Percentiles rank a stretch among this genome's conserved stretches.
These are phyloP conservation scores for Hygrophila difformis DNA, from an alignment of 257 asterid genomes.

Conservation along the genomic window DNA sequence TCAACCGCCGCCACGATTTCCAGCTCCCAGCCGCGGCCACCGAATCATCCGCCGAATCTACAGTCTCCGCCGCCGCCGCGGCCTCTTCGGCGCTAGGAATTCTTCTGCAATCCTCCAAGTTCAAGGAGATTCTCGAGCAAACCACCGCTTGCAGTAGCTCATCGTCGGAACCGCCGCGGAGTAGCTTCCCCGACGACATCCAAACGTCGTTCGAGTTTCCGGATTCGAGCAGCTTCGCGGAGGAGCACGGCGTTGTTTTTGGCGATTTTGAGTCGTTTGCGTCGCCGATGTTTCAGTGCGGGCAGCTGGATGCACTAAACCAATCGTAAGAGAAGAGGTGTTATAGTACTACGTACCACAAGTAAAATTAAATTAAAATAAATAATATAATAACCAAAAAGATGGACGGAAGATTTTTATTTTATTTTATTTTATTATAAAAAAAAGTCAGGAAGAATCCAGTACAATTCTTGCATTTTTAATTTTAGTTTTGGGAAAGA, in stretches of 20 bases:
- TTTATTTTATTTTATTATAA: too few species aligned
- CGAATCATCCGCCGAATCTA: background rate
- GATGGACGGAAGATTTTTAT: too few species aligned
- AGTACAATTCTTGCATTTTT: too few species aligned
- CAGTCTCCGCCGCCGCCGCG: constrained; percentile 18
- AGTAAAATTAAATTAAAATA: too few species aligned
- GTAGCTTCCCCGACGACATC: constrained; percentile 80
- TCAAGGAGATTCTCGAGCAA: constrained; percentile 54
- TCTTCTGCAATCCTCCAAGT: constrained; percentile 52
- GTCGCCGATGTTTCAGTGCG: constrained; percentile 57
- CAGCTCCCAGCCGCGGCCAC: background rate
- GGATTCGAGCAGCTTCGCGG: constrained; percentile 46
- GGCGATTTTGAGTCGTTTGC: constrained; percentile 44
- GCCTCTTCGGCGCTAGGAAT: constrained; percentile 47
- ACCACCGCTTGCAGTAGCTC: constrained; percentile 26
- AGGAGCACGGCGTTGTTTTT: constrained; percentile 59
- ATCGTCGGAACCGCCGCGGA: constrained; percentile 38
- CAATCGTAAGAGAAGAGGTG: too few species aligned
- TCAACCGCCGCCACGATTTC: constrained; percentile 25
- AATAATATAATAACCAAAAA: too few species aligned
- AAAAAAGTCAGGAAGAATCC: too few species aligned
- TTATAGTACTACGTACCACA: too few species aligned
- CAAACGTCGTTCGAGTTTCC: constrained; percentile 86
- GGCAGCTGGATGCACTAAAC: constrained; percentile 32
- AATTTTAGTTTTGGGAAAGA: too few species aligned